Base-by-base conservation (phyloP, 139 green algal species). In the Tetradesmus obliquus region DNA sequence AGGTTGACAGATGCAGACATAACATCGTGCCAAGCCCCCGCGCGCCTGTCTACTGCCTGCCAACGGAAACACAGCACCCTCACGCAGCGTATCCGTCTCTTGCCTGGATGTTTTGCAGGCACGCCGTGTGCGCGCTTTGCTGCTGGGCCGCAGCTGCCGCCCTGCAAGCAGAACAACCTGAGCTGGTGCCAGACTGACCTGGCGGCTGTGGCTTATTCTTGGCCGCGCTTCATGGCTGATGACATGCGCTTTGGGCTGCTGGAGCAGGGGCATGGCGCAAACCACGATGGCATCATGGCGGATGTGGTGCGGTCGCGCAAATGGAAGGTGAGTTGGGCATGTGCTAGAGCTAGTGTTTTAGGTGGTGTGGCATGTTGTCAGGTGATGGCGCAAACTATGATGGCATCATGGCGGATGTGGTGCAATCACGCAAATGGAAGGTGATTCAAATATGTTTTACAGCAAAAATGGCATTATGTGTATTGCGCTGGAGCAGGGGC, bases 171-270 rank as follows among this genome's bases (percentile, higher is more conserved):
- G 15, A 98, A 98, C 91, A 82, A 88, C 57, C 82, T 97, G 93
- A 79, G 91, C 19, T 97, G 96, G 95, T 98, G 96, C 93, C 96
- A 98, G 58, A 97, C 95, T 1, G 97, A 98, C 94, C 92, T 98
- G 79, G 96, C 96, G 1, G 95, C 97, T 24, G 95, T 95, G 55
- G 95, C 92, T 0, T 93, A 97, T 72, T 90, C 79, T 22, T 97
- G 95, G 91, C 82, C 74, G 3, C 81, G 93, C 0, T 94, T 98
- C 1, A 58, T 97, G 10, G 53, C 24, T 0, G 96, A 98, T 93
- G 82, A 96, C 80, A 86, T 93, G 54, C 90, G 93, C n/a, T 98
- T 97, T 90, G 95, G 96, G 1, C 12, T 88, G 10, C 71, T 97
- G 58, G 93, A 94, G 74, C 84, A 83, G 0, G 69, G 86, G 9